Evolutionary conservation across 371 early-diverging fungal genomes (phyloP).

Genomic region (Apophysomyces elegans): DNA sequence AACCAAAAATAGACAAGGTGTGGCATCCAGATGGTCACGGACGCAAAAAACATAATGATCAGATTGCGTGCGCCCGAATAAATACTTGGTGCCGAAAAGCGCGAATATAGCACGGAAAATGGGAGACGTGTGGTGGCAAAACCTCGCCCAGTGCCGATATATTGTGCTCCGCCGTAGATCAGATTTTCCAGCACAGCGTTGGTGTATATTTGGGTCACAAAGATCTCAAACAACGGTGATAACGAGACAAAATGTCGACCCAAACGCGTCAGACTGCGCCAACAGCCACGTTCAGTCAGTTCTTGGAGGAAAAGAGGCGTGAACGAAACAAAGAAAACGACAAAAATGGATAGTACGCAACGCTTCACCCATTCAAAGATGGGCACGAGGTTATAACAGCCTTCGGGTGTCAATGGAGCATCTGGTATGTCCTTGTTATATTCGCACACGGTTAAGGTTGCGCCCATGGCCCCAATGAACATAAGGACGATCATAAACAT

Average conservation of each 20-base stretch:
- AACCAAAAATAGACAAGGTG: constrained; percentile 89
- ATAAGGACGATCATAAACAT: constrained; percentile 82
- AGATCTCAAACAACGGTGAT: constrained; percentile 88
- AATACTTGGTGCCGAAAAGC: constrained; percentile 80
- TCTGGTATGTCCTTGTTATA: constrained; percentile 55
- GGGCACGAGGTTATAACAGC: constrained; percentile 77
- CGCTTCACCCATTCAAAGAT: constrained; percentile 85
- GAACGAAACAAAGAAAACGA: constrained; percentile 83
- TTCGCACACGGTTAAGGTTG: constrained; percentile 59
- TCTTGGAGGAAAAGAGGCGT: constrained; percentile 87
- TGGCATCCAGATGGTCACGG: constrained; percentile 73
- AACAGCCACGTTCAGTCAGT: constrained; percentile 85
- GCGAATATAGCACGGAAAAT: constrained; percentile 78
- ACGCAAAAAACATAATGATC: constrained; percentile 75
- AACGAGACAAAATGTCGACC: constrained; percentile 84
- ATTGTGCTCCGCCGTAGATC: constrained; percentile 87
- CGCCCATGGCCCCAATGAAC: constrained; percentile 75
- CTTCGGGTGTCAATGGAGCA: constrained; percentile 53
- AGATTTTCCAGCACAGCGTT: constrained; percentile 82
- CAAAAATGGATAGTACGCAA: constrained; percentile 77
- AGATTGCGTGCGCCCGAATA: constrained; percentile 78
- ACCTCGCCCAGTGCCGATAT: constrained; percentile 91
- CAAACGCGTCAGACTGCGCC: constrained; percentile 73
- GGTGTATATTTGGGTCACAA: constrained; percentile 89
- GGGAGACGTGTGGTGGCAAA: constrained; percentile 86